Base-by-base conservation (phyloP, 805 yeast species). In the Candida germanica region DNA sequence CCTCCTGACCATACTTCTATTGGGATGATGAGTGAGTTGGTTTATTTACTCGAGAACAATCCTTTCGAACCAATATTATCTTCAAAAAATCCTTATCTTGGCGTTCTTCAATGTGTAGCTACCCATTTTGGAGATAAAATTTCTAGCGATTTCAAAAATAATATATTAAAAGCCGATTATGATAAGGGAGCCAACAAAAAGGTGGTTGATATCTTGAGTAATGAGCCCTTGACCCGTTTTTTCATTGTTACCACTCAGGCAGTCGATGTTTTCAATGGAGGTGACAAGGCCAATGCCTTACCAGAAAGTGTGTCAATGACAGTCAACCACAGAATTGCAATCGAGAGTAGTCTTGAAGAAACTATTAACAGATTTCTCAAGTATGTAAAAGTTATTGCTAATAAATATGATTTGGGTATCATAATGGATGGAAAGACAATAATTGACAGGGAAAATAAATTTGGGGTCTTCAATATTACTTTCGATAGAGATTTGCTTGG, bases 1-100 rank as follows among this genome's bases (percentile, higher is more conserved):
- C 93, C 94, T 6, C 91, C 89, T 2, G 81, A 76, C 31, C 93
- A 86, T 51, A 84, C 94, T 4, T 72, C 83, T 2, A 83, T 87
- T 58, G 95, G 93, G 9, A 71, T 86, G 24, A 64, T 80, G 34
- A 68, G 87, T 2, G 78, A 81, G 39, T 62, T 85, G 37, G 66
- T 80, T 8, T 56, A 64, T 7, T 46, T 55, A 12, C 62, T 86
- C 26, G 95, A 87, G 55, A 54, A 58, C 8, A 71, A 75, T 41
- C 81, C 80, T 6, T 80, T 64, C 49, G 53, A 60, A 13, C 65
- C 80, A 1, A 43, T 61, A 9, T 56, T 84, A 24, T 58, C 75
- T 7, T 45, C 58, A 2, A 61, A 59, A 32, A 87, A 82, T 58
- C 96, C 95, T 9, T 61, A 75, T 35, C 67, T 77, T 48, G 64